Conservation (phyloP, 148 eudicot genomes). For the Nepenthes mirabilis region DNA sequence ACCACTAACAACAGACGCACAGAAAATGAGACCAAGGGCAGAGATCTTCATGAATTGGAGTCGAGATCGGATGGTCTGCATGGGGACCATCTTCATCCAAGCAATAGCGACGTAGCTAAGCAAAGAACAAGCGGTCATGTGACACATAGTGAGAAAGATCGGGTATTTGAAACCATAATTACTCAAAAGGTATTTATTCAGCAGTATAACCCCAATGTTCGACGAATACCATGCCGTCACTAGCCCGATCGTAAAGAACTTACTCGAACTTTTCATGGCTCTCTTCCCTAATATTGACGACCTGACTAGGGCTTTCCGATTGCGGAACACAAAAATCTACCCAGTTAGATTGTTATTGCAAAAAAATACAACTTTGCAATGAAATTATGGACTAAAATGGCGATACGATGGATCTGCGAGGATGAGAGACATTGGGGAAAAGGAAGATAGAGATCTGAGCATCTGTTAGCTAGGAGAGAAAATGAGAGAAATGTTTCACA, state of each 20-base stretch:
- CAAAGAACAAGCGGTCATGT: constrained; percentile 74
- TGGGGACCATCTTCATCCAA: constrained; percentile 76
- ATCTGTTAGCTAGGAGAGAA: no score
- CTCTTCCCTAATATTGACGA: not conserved
- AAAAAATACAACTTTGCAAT: no score
- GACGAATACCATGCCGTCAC: constrained; percentile 74
- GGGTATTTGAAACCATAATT: constrained; percentile 83
- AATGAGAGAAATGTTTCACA: no score
- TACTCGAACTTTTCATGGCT: constrained; percentile 28
- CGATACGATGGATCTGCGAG: no score
- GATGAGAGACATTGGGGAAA: no score
- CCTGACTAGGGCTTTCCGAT: no score
- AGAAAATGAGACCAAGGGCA: constrained; percentile 50
- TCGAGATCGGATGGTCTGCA: constrained; percentile 68
- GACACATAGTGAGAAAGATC: constrained; percentile 79
- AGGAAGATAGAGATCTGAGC: no score
- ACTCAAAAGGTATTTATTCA: constrained; percentile 65
- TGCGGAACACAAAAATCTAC: no score
- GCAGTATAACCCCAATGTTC: constrained; percentile 64
- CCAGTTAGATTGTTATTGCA: no score
- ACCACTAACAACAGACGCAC: constrained; percentile 72
- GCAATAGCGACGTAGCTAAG: constrained; percentile 69
- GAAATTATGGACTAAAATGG: no score
- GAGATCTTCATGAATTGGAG: constrained; percentile 69
- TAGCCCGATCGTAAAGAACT: constrained; percentile 59